Evolutionary conservation across 768 basidiomycete species (phyloP).

Genomic region (Lactarius trivialis): DNA sequence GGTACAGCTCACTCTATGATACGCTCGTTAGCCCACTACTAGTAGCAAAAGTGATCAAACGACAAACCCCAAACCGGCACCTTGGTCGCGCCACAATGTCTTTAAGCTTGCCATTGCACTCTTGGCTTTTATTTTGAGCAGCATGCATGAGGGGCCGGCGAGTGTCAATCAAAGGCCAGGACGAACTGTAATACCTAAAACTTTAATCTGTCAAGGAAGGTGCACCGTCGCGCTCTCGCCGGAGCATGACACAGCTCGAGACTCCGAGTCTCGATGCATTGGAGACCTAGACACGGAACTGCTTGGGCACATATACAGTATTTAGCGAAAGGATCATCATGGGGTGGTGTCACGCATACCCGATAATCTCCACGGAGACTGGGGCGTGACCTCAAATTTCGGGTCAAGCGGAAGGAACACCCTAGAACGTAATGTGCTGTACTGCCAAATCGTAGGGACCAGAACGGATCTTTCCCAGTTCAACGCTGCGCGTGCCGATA

Average conservation of each 20-base stretch:
- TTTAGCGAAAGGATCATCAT: not conserved
- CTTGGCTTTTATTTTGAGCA: not conserved
- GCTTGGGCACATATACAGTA: not conserved
- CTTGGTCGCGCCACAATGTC: not conserved
- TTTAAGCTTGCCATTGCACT: not conserved
- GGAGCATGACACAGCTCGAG: conserved; percentile 1
- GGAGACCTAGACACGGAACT: not conserved
- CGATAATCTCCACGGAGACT: not conserved
- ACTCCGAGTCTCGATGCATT: not conserved
- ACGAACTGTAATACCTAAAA: not conserved
- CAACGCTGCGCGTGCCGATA: not conserved
- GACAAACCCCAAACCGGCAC: not conserved
- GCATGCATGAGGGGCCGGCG: too few species aligned
- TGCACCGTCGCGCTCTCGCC: not conserved
- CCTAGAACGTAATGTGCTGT: not conserved
- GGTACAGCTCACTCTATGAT: not conserved
- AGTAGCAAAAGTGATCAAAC: not conserved
- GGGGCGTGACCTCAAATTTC: not conserved
- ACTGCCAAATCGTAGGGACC: not conserved
- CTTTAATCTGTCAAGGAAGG: not conserved
- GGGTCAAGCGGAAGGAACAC: not conserved
- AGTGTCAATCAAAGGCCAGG: not conserved
- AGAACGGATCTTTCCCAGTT: not conserved
- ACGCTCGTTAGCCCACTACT: not conserved
- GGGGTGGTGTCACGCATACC: not conserved